Evolutionary conservation across 2,329 filamentous ascomycete species (phyloP).

Genomic region (Monilinia vaccinii-corymbosi): DNA sequence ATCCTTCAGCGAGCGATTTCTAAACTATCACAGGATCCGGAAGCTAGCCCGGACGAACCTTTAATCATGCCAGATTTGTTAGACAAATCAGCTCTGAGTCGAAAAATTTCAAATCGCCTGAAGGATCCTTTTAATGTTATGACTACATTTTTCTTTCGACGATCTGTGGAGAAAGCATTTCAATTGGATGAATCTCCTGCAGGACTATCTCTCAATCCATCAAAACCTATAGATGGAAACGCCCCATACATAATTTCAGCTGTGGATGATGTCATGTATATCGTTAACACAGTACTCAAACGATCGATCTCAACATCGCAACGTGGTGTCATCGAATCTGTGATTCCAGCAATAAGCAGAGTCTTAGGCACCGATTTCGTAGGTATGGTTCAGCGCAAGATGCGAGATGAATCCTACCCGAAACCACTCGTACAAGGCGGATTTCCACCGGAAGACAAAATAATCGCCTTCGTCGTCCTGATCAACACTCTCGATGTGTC

Average conservation of each 20-base stretch:
- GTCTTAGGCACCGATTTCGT: constrained; percentile 86
- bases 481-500: constrained; percentile 94
- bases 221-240: constrained; percentile 62
- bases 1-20: constrained; percentile 22
- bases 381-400: constrained; percentile 94
- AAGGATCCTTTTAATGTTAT: constrained; percentile 78
- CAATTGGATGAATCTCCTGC: constrained; percentile 84
- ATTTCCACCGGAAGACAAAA: constrained; percentile 77
- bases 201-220: constrained; percentile 68
- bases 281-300: constrained; percentile 85
- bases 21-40: constrained; percentile 39
- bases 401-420: constrained; percentile 93
- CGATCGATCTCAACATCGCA: constrained; percentile 82
- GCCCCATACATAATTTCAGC: constrained; percentile 89
- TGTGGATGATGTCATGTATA: constrained; percentile 99
- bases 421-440: constrained; percentile 68
- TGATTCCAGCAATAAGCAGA: constrained; percentile 68
- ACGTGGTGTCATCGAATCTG: constrained; percentile 63
- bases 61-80: constrained; percentile 66
- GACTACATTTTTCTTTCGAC: constrained; percentile 93
- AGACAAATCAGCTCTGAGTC: constrained; percentile 66
- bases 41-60: constrained; percentile 42
- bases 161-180: constrained; percentile 95
- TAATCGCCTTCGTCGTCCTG: constrained; percentile 81
- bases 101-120: constrained; percentile 68